Conservation (phyloP, 2,329 filamentous ascomycete species). For the Diaporthe caulivora region DNA sequence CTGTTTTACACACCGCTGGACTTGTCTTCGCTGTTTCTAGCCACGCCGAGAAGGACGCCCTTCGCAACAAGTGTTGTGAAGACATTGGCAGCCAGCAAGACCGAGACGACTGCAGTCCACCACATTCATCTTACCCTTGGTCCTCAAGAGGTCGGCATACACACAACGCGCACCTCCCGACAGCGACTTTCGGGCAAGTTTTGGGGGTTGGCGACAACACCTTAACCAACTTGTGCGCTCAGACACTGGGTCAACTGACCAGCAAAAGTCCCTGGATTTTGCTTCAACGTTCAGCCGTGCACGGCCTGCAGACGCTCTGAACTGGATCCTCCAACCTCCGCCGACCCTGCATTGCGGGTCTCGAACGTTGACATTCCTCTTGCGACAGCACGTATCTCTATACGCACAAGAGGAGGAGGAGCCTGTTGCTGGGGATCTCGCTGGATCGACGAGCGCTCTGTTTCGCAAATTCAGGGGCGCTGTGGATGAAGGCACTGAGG, state of each 20-base stretch:
- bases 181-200: not conserved
- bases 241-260: constrained; percentile 16
- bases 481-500: constrained; percentile 1
- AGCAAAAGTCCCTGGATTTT: constrained; percentile 9
- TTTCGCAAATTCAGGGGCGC: constrained; percentile 17
- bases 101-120: not conserved
- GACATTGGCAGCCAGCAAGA: not conserved
- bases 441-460: not conserved
- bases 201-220: not conserved
- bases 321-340: constrained; percentile 1
- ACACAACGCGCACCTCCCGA: not conserved
- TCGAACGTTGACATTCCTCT: not conserved
- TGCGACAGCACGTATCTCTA: not conserved
- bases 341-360: constrained; percentile 22
- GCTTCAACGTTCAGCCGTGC: constrained; percentile 18
- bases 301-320: constrained; percentile 9
- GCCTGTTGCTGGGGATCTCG: not conserved
- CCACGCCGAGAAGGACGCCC: not conserved
- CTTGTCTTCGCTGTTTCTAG: not conserved
- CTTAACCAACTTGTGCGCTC: constrained; percentile 6
- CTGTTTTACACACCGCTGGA: not conserved
- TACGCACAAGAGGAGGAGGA: not conserved
- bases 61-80: constrained; percentile 1
- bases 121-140: not conserved
- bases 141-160: not conserved